Conservation (phyloP, 495 filamentous ascomycete species). For the Penicillium canariense region DNA sequence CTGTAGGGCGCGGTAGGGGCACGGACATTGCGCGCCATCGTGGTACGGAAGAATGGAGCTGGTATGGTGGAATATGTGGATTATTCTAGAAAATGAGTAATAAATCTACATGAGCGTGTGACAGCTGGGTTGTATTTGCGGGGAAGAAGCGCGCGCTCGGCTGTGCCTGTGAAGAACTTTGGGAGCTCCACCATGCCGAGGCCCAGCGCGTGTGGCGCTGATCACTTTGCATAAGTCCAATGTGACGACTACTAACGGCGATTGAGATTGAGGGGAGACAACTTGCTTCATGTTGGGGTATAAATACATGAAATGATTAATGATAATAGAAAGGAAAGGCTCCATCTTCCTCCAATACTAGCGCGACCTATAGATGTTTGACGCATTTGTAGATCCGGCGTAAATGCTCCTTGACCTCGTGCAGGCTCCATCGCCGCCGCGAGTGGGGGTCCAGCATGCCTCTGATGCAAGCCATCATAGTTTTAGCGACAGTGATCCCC, state of each 20-base stretch:
- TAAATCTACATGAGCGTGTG: background rate
- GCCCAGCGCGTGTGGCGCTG: constrained; percentile 10
- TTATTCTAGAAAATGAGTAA: background rate
- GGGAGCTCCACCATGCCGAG: constrained; percentile 13
- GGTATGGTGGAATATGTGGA: background rate
- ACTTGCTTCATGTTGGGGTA: constrained; percentile 12
- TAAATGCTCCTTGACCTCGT: constrained; percentile 30
- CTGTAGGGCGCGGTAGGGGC: constrained; percentile 41
- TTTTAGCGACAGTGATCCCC: constrained; percentile 34
- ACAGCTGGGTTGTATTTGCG: constrained; percentile 1
- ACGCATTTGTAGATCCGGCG: constrained; percentile 23
- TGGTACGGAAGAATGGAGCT: background rate
- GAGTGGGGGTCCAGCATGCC: constrained; percentile 48
- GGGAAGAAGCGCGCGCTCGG: background rate
- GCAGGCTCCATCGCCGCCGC: constrained; percentile 39
- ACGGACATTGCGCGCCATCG: constrained; percentile 22
- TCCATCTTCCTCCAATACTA: background rate
- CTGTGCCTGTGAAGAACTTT: constrained; percentile 8
- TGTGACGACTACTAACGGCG: background rate
- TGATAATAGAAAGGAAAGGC: background rate
- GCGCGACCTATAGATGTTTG: constrained; percentile 8
- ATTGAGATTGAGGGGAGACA: constrained; percentile 6
- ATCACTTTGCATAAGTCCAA: constrained; percentile 1
- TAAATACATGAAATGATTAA: background rate
- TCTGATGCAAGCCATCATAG: constrained; percentile 39